Evolutionary conservation across 108 stramenopile genomes (phyloP).

Genomic region (Nitzschia inconspicua): DNA sequence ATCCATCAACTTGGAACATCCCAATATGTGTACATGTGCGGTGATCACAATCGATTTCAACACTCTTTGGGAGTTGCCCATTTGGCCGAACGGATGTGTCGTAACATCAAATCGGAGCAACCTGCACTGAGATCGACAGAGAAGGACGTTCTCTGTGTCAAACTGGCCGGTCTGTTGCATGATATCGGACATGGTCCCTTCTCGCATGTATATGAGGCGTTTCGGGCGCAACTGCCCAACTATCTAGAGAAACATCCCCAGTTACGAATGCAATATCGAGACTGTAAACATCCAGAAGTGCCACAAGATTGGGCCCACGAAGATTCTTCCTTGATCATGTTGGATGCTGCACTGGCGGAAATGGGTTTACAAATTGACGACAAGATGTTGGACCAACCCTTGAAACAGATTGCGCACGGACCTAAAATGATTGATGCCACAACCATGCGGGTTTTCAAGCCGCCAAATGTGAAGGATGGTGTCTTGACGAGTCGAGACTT

Average conservation of each 20-base stretch:
- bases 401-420: conserved; percentile 78
- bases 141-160: conserved; percentile 88
- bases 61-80: conserved; percentile 65
- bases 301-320: conserved; percentile 66
- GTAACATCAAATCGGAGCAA: conserved; percentile 44
- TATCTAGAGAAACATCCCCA: conserved; percentile 28
- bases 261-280: conserved; percentile 19
- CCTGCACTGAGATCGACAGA: conserved; percentile 58
- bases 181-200: conserved; percentile 92
- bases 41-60: conserved; percentile 86
- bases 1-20: conserved; percentile 83
- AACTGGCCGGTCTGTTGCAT: conserved; percentile 89
- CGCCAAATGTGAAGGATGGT: conserved; percentile 13
- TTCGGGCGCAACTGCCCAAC: conserved; percentile 30
- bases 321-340: conserved; percentile 67
- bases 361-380: conserved; percentile 69
- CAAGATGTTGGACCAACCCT: conserved; percentile 59
- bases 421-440: conserved; percentile 51
- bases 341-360: conserved; percentile 56
- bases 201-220: conserved; percentile 70
- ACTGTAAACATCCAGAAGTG: conserved; percentile 19
- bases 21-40: conserved; percentile 65
- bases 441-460: conserved; percentile 55
- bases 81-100: conserved; percentile 65
- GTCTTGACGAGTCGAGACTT: conserved; percentile 80